phyloP scores from a whole-genome alignment of 257 asterid species.

The Linaria vulgaris region DNA sequence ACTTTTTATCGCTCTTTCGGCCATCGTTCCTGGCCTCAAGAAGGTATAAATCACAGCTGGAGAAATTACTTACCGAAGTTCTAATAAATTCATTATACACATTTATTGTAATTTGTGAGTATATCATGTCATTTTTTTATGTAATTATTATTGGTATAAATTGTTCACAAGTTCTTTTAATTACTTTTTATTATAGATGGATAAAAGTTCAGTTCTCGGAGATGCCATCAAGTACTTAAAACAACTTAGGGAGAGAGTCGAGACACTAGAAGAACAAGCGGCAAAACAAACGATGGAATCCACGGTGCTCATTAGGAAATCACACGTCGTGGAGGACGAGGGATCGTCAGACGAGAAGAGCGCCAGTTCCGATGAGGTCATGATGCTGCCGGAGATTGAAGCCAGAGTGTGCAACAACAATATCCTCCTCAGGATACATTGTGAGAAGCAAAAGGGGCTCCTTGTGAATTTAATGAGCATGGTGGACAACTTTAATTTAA shows the following conservation, averaged over 20 bases:
- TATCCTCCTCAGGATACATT: constrained; percentile 35
- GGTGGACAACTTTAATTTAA: constrained; percentile 39
- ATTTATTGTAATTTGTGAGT: no score
- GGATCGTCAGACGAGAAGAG: neutral
- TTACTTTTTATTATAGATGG: constrained; percentile 21
- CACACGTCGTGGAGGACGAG: constrained; percentile 17
- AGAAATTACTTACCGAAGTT: no score
- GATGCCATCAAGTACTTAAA: constrained; percentile 33
- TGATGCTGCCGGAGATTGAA: constrained; percentile 33
- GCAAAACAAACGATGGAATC: constrained; percentile 16
- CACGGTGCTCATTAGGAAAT: constrained; percentile 8
- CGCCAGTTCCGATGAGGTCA: constrained; percentile 1
- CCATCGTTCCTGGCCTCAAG: constrained; percentile 31
- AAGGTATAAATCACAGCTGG: no score
- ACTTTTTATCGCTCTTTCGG: constrained; percentile 29
- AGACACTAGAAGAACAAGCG: constrained; percentile 25
- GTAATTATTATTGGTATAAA: neutral
- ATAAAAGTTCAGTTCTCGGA: constrained; percentile 26
- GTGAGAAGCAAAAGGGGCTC: constrained; percentile 41
- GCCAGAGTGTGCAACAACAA: constrained; percentile 30
- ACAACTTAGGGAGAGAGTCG: constrained; percentile 27
- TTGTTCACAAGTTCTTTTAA: neutral
- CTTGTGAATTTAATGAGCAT: constrained; percentile 31
- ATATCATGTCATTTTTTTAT: neutral
- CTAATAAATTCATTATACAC: no score